A percentile compares a stretch with the other conserved stretches of the same genome.
Conservation (phyloP, 352 stramenopile species). For the Phytopythium vexans region DNA sequence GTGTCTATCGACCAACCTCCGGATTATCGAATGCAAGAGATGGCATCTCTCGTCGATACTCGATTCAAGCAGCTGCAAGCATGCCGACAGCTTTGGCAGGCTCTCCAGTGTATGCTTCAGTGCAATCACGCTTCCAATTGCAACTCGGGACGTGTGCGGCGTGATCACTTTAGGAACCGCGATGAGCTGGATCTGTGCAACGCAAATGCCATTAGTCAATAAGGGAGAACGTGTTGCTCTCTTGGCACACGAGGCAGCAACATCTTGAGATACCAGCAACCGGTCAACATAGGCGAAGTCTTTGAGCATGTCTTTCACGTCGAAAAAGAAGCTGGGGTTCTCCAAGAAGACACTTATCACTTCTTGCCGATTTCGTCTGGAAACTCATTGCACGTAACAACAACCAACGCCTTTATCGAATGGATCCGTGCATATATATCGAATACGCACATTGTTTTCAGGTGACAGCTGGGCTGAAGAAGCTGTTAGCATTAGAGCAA, state of each 20-base stretch:
- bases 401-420: neutral
- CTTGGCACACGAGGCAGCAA: neutral
- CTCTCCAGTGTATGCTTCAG: conserved; percentile 82
- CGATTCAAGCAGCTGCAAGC: conserved; percentile 33
- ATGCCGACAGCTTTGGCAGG: conserved; percentile 49
- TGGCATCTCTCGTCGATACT: conserved; percentile 29
- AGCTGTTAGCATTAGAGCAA: conserved; percentile 34
- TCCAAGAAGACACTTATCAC: conserved; percentile 69
- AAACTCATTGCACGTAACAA: conserved; percentile 1
- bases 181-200: conserved; percentile 62
- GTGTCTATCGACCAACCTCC: conserved; percentile 26
- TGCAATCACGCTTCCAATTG: conserved; percentile 76
- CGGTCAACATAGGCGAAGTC: conserved; percentile 76
- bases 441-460: conserved; percentile 72
- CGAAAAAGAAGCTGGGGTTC: conserved; percentile 82
- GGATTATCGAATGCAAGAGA: conserved; percentile 63
- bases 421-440: neutral
- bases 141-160: conserved; percentile 56
- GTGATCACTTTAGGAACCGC: conserved; percentile 77
- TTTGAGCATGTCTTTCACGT: conserved; percentile 65
- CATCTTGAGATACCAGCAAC: conserved; percentile 42
- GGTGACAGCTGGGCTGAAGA: conserved; percentile 65
- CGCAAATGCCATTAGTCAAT: neutral
- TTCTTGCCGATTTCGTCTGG: conserved; percentile 64
- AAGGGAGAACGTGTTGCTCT: neutral